phyloP scores from a whole-genome alignment of 2,329 filamentous ascomycete genomes.

The Rutstroemia sp. region DNA sequence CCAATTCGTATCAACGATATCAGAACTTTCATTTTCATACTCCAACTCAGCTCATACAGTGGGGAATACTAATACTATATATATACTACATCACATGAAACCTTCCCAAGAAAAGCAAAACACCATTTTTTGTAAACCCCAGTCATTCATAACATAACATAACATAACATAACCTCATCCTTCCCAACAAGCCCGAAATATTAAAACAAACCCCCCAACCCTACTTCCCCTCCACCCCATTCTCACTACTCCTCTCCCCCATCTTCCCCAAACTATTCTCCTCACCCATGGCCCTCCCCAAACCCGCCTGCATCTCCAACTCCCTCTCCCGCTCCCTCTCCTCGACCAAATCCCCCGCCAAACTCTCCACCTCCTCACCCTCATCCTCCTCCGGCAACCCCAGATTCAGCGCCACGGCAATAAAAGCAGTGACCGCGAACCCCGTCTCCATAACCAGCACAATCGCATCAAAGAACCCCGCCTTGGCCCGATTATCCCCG shows the following conservation, averaged over 20 bases:
- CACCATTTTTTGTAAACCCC: too few species aligned
- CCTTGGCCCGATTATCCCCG: slow-evolving; percentile 58
- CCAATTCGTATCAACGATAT: too few species aligned
- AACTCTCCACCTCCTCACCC: slow-evolving; percentile 38
- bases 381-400: slow-evolving; percentile 68
- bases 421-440: slow-evolving; percentile 65
- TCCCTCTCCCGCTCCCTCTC: slow-evolving; percentile 4
- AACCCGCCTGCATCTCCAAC: not conserved
- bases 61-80: too few species aligned
- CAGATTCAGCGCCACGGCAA: slow-evolving; percentile 55
- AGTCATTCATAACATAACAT: too few species aligned
- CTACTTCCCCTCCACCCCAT: not conserved
- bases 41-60: too few species aligned
- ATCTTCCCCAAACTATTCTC: not conserved
- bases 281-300: not conserved
- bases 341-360: slow-evolving; percentile 21
- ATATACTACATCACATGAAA: too few species aligned
- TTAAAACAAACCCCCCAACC: too few species aligned
- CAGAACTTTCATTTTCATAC: too few species aligned
- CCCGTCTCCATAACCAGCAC: slow-evolving; percentile 67
- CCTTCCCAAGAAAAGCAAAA: too few species aligned
- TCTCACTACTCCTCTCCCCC: not conserved
- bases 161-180: too few species aligned
- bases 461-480: slow-evolving; percentile 70
- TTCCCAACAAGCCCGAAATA: too few species aligned